Evolutionary conservation across 2,329 filamentous ascomycete genomes (phyloP).

Genomic region (Sarocladium kiliense): DNA sequence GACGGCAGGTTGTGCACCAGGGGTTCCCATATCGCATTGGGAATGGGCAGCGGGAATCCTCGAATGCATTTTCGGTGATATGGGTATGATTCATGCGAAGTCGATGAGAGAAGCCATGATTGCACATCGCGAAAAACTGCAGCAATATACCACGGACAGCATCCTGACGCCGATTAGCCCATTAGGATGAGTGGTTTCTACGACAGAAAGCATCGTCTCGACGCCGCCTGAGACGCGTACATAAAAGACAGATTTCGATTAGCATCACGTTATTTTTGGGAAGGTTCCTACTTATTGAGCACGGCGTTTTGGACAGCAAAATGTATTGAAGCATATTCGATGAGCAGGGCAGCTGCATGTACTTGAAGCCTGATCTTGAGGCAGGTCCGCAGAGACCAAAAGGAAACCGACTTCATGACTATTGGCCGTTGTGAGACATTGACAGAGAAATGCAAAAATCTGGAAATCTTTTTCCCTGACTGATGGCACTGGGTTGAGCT

Average conservation of each 20-base stretch:
- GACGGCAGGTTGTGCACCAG: conserved; percentile 40
- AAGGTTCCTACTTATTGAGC: too few species aligned
- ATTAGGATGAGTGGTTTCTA: background rate
- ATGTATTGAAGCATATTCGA: background rate
- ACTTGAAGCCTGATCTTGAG: background rate
- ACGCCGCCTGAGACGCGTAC: too few species aligned
- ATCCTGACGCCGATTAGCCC: background rate
- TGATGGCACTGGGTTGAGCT: too few species aligned
- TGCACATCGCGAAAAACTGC: conserved; percentile 15
- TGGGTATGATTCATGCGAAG: conserved; percentile 47
- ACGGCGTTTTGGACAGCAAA: background rate
- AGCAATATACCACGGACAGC: background rate
- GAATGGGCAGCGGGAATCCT: conserved; percentile 39
- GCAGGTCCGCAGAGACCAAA: too few species aligned
- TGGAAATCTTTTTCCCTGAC: too few species aligned
- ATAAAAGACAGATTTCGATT: too few species aligned
- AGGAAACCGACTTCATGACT: too few species aligned
- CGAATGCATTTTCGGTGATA: conserved; percentile 43
- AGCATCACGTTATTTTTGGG: too few species aligned
- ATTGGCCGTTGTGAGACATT: background rate
- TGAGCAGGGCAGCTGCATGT: background rate
- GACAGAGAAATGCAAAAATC: too few species aligned
- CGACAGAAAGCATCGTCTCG: too few species aligned
- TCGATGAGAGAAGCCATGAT: conserved; percentile 37
- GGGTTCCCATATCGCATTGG: conserved; percentile 35